phyloP scores from a whole-genome alignment of 2,329 filamentous ascomycete genomes.

The Aspergillus sp. region DNA sequence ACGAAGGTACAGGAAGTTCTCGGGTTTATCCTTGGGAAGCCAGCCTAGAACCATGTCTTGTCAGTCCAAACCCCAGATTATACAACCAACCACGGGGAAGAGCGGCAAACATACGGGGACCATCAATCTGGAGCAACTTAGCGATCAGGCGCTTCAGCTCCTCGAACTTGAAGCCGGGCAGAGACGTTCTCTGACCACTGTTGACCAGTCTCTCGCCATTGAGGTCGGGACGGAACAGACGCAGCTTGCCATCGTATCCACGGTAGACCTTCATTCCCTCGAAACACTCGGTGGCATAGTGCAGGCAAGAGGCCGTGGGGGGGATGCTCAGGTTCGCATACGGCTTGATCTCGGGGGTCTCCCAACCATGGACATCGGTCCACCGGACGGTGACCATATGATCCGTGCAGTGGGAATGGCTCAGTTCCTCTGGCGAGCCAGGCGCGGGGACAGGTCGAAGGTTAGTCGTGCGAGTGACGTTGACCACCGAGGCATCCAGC shows the following conservation, averaged over 20 bases:
- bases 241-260: conserved; percentile 67
- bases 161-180: conserved; percentile 69
- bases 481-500: conserved; percentile 41
- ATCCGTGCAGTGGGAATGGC: conserved; percentile 62
- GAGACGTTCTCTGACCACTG: conserved; percentile 63
- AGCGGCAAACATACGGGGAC: conserved; percentile 45
- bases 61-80: neutral
- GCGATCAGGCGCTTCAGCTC: conserved; percentile 74
- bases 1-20: conserved; percentile 77
- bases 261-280: conserved; percentile 78
- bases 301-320: conserved; percentile 76
- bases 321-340: conserved; percentile 76
- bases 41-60: conserved; percentile 56
- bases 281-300: conserved; percentile 91
- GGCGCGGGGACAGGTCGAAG: conserved; percentile 38
- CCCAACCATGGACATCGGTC: conserved; percentile 68
- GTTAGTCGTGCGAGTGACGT: conserved; percentile 37
- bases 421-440: conserved; percentile 41
- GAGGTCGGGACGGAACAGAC: conserved; percentile 73
- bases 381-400: conserved; percentile 82
- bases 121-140: conserved; percentile 68
- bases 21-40: conserved; percentile 64
- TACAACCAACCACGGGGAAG: neutral
- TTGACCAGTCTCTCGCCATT: conserved; percentile 66
- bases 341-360: conserved; percentile 69